Conservation (phyloP, 2,329 filamentous ascomycete genomes). For the Ilyonectria destructans region DNA sequence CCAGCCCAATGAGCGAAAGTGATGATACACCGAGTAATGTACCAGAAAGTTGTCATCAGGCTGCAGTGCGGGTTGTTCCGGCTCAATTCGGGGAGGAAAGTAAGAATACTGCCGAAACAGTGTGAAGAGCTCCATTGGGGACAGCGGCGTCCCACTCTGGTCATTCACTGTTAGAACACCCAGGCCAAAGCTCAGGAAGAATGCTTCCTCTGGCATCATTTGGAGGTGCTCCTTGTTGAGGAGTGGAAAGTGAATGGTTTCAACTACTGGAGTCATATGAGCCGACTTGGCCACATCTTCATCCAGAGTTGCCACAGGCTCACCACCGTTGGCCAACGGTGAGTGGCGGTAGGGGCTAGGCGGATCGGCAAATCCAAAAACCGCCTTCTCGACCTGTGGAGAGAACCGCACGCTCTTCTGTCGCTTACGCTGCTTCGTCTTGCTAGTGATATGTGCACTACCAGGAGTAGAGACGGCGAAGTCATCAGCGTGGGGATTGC, state of each 20-base stretch:
- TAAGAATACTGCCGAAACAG: conserved; percentile 80
- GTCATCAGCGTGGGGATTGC: conserved; percentile 13
- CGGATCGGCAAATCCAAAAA: conserved; percentile 69
- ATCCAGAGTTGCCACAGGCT: conserved; percentile 27
- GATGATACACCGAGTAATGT: conserved; percentile 92
- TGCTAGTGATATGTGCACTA: conserved; percentile 30
- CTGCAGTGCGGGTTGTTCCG: conserved; percentile 62
- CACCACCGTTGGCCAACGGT: conserved; percentile 31
- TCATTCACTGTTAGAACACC: conserved; percentile 79
- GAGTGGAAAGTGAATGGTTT: conserved; percentile 44
- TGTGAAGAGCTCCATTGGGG: conserved; percentile 72
- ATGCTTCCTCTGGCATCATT: conserved; percentile 89
- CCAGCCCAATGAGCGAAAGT: conserved; percentile 97
- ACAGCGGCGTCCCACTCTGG: conserved; percentile 59
- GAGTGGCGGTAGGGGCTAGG: conserved; percentile 60
- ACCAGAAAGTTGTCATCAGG: conserved; percentile 90
- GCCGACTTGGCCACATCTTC: conserved; percentile 10
- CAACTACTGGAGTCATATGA: not conserved
- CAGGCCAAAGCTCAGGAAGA: conserved; percentile 88
- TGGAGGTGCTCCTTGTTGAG: conserved; percentile 87
- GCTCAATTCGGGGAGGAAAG: conserved; percentile 71
- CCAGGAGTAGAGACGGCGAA: conserved; percentile 28
- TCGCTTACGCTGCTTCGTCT: conserved; percentile 54
- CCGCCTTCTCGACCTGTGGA: conserved; percentile 76
- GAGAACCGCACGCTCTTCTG: conserved; percentile 82